These are phyloP conservation scores for Candida mesenterica DNA, from an alignment of 1,139 yeast species.

Conservation along the genomic window DNA sequence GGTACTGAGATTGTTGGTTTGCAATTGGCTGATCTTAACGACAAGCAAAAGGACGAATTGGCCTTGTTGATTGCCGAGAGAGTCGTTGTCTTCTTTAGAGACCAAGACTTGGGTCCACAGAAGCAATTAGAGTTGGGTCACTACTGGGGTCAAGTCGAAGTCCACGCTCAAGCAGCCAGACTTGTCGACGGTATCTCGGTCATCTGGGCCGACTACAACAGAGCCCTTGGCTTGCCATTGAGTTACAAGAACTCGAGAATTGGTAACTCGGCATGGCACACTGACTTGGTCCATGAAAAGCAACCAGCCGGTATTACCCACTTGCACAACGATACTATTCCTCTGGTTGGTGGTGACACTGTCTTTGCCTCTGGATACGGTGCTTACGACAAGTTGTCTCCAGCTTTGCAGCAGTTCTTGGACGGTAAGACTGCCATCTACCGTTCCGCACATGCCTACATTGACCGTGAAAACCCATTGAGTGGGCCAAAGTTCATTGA, in stretches of 20 bases:
- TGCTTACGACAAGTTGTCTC: conserved; percentile 25
- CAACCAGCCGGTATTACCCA: conserved; percentile 20
- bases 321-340: conserved; percentile 18
- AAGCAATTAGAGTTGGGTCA: conserved; percentile 44
- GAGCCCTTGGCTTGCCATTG: conserved; percentile 12
- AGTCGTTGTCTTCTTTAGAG: conserved; percentile 47
- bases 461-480: conserved; percentile 23
- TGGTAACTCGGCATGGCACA: conserved; percentile 17
- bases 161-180: conserved; percentile 41
- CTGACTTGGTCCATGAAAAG: conserved; percentile 19
- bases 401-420: conserved; percentile 22
- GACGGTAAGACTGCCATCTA: conserved; percentile 24
- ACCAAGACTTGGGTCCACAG: conserved; percentile 46
- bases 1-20: conserved; percentile 60
- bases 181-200: conserved; percentile 14
- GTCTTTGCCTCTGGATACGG: conserved; percentile 19
- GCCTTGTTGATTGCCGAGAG: conserved; percentile 50
- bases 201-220: conserved; percentile 15
- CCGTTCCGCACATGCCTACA: conserved; percentile 21
- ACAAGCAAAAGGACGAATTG: conserved; percentile 48
- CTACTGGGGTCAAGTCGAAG: conserved; percentile 36
- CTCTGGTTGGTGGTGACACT: conserved; percentile 19
- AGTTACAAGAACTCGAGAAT: conserved; percentile 3
- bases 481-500: conserved; percentile 19
- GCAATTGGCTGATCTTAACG: conserved; percentile 47